Evolutionary conservation across 345 rosid genomes (phyloP).

Genomic region (Citrus inodora): DNA sequence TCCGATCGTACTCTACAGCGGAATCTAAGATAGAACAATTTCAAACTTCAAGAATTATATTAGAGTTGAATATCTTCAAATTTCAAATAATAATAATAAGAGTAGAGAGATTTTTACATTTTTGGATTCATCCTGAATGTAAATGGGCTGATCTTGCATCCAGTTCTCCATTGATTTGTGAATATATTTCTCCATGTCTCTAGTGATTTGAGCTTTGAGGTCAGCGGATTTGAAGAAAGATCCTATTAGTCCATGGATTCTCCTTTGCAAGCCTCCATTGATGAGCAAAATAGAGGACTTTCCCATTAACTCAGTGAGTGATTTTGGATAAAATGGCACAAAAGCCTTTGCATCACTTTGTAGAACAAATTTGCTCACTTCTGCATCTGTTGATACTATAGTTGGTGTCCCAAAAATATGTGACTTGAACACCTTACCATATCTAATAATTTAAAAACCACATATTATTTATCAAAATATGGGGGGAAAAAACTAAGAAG

Average conservation of each 20-base stretch:
- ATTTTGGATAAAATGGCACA: constrained; percentile 91
- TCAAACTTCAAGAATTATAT: constrained; percentile 11
- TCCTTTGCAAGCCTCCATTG: constrained; percentile 82
- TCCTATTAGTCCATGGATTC: constrained; percentile 87
- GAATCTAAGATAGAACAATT: neutral
- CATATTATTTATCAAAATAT: neutral
- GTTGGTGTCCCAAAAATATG: constrained; percentile 88
- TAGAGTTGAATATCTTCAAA: neutral
- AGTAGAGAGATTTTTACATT: constrained; percentile 37
- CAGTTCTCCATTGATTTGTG: constrained; percentile 70
- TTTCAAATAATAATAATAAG: neutral
- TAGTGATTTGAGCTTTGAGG: constrained; percentile 81
- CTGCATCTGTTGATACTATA: constrained; percentile 89
- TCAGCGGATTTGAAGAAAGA: constrained; percentile 79
- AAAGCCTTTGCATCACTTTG: constrained; percentile 80
- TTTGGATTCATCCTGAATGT: constrained; percentile 85
- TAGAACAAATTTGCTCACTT: constrained; percentile 73
- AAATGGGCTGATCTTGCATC: constrained; percentile 57
- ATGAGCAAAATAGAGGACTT: constrained; percentile 84
- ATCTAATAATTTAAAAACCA: constrained; percentile 31
- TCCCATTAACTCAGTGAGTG: constrained; percentile 94
- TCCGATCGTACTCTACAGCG: neutral
- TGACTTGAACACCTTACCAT: constrained; percentile 95
- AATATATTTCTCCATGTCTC: constrained; percentile 71
- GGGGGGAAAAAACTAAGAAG: neutral